Base-by-base conservation (phyloP, 2,329 filamentous ascomycete genomes). In the Aspergillus calidoustus region DNA sequence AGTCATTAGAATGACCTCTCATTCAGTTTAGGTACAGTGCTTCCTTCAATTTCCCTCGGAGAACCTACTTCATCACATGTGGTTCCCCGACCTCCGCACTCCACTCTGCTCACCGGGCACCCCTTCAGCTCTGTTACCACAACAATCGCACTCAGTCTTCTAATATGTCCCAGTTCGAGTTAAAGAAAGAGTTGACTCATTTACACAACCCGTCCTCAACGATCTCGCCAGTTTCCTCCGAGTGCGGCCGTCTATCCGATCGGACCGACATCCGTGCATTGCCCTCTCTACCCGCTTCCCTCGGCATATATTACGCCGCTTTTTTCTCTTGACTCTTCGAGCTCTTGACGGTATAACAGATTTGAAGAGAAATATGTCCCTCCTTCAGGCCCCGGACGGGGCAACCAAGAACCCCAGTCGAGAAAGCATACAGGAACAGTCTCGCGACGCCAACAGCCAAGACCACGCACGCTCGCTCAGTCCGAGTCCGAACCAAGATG, bases 351-450 rank as follows among this genome's bases (percentile, higher is more conserved):
- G 5, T 13, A 17, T 41, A 41, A 15, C 11, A 41, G 4, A 15
- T 13, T 41, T 15, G 34, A 41, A 17, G 34, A 41, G 34, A 15
- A 50, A 22, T 9, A 60, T 60, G 58, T 50, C 58, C 4, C 30
- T 51, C 19, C 31, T 55, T 15, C 51, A 55, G 11, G 31, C 50
- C 1, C n/a, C 58, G 3, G 58, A 46, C 15, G 53, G 38, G 47
- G 25, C 28, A 13, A 47, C 28, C 4, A 61, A 61, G 25, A 49
- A 9, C 65, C 9, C 47, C 66, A 22, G 64, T 64, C 63, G 22
- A 55, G 61, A 55, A 31, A 43, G 30, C 54, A 41, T 51, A 62
- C 53, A 34, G 57, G 57, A 25, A 54, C 59, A 61, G 19, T 13
- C 19, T 23, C 25, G 28, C 25, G 41, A 48, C 55, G 46, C 34